Percentiles rank a stretch among this genome's conserved stretches.
phyloP scores from a whole-genome alignment of 225 moss, liverwort and hornwort species.

The Pseudisothecium myosuroides region DNA sequence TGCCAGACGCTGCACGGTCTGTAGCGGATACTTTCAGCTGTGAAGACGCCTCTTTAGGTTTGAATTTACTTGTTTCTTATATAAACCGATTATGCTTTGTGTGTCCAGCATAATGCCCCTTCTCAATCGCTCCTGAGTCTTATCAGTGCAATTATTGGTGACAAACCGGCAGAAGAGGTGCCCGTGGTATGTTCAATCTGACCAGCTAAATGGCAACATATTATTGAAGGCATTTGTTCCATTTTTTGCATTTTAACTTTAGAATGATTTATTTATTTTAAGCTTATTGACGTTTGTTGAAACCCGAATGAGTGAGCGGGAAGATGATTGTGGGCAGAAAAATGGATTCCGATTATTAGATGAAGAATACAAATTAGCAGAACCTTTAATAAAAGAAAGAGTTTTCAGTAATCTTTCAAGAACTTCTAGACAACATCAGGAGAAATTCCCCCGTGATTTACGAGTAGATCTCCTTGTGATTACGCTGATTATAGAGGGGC shows the following conservation, averaged over 20 bases:
- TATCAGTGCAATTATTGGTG: slow-evolving; percentile 49
- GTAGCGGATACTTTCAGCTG: neutral
- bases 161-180: slow-evolving; percentile 49
- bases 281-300: neutral
- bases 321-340: too few relatives aligned
- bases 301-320: neutral
- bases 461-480: too few relatives aligned
- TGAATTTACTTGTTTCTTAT: neutral
- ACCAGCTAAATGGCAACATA: neutral
- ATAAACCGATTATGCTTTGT: neutral
- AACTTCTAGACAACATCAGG: too few relatives aligned
- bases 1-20: neutral
- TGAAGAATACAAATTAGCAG: too few relatives aligned
- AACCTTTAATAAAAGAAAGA: too few relatives aligned
- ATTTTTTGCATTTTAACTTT: neutral
- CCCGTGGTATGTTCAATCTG: slow-evolving; percentile 27
- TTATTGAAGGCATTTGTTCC: neutral
- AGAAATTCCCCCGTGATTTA: too few relatives aligned
- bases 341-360: too few relatives aligned
- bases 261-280: neutral
- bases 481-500: neutral
- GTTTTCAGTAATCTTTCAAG: too few relatives aligned
- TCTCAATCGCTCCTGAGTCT: slow-evolving; percentile 57
- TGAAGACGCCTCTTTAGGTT: neutral
- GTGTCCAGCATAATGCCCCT: slow-evolving; percentile 31